Conservation (phyloP, 177 flowering plant genomes). For the Telopea speciosissima region DNA sequence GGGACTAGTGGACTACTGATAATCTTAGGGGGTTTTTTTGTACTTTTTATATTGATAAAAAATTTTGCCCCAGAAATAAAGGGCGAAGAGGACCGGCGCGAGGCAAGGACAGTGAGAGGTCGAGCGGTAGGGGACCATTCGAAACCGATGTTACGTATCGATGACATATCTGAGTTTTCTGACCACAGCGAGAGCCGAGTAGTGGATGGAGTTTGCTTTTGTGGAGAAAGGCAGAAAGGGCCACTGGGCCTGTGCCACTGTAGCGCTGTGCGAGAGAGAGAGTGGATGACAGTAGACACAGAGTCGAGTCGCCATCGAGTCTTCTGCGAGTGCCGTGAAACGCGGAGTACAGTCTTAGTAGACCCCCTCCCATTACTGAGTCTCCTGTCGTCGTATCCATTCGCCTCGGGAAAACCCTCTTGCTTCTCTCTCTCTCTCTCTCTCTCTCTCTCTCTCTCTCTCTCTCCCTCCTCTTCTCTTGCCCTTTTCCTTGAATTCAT, state of each 20-base stretch:
- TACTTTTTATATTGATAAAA: background rate
- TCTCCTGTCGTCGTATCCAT: too few species aligned
- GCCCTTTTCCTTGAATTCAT: too few species aligned
- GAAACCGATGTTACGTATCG: constrained; percentile 55
- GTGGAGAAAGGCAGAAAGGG: too few species aligned
- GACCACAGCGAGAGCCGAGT: background rate
- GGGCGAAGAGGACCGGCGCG: background rate
- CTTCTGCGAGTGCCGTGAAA: constrained; percentile 66
- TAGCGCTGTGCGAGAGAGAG: too few species aligned
- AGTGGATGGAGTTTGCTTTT: constrained; percentile 5
- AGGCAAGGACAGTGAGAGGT: background rate
- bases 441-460: background rate
- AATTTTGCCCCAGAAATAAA: constrained; percentile 4
- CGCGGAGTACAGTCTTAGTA: constrained; percentile 38
- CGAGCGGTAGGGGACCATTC: too few species aligned
- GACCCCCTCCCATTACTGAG: too few species aligned
- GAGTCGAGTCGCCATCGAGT: constrained; percentile 49
- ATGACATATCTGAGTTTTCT: constrained; percentile 37
- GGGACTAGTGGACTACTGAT: too few species aligned
- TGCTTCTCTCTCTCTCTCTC: background rate
- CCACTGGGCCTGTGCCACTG: too few species aligned
- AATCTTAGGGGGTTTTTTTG: background rate
- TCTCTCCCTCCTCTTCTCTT: background rate
- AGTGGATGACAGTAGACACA: too few species aligned
- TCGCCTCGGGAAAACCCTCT: constrained; percentile 5